Evolutionary conservation across 176 grass and related monocot genomes (phyloP), one percentile per base, ranked within the genome.

Genomic region (Puccinellia tenuiflora): DNA sequence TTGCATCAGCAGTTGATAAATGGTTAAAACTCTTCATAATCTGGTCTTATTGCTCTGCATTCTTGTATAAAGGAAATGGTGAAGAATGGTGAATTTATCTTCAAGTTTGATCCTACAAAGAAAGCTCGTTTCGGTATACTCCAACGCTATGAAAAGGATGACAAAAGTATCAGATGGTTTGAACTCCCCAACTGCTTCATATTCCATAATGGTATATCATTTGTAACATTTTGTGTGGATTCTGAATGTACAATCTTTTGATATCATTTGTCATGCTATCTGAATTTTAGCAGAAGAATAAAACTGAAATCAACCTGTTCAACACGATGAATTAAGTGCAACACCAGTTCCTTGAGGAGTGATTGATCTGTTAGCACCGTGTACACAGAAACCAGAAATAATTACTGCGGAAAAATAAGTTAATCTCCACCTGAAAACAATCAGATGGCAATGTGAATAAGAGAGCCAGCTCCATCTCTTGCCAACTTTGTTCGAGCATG

Each of bases 141-240:
- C 78, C 84, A 73, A 63, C 87, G 95, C 45, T 93, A 95, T 68
- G 95, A 93, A 45, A 98, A 88, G 86, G 88, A 94, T 88, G 95
- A 98, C 25, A 83, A 72, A 57, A 24, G 68, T 9, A 98, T 98
- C 67, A 91, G 95, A 93, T 98, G 95, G 95, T 98, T 98, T 94
- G 92, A 98, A 71, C 95, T 98, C 39, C 92, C 95, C 50, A 98
- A 98, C 46, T 98, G 95, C 77, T 98, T 88, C 87, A 93, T 98
- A 84, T 98, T 98, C 47, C 95, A 98, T 73, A 98, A 98, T 80
- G 95, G 95, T 98, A 89, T 60, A 78, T 0, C 43, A 60, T 21
- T 70, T 37, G 12, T 5, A 83, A 29, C 29, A 21, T 66, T 64
- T 5, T 67, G 6, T 48, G 68, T 55, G 20, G n/a, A 54, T 3